Evolutionary conservation across 805 yeast species (phyloP).

Genomic region (Blastobotrys attinorum): DNA sequence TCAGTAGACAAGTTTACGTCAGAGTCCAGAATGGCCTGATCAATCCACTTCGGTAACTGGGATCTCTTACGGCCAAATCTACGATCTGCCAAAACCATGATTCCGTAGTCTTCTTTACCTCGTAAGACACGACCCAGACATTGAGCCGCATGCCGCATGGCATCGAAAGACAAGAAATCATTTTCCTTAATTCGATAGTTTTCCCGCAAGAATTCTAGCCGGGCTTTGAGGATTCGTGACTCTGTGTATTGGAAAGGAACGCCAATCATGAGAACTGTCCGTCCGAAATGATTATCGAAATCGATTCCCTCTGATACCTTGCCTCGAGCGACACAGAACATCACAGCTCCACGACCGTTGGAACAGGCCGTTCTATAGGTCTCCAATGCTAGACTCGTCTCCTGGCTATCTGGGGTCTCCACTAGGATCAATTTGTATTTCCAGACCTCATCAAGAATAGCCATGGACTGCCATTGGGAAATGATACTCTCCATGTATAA

Average conservation of each 20-base stretch:
- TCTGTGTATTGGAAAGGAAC: slow-evolving; percentile 99
- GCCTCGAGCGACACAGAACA: slow-evolving; percentile 96
- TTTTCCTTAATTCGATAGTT: slow-evolving; percentile 88
- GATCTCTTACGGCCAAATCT: slow-evolving; percentile 78
- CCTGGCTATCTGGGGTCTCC: slow-evolving; percentile 99
- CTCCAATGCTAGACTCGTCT: slow-evolving; percentile 89
- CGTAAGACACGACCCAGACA: slow-evolving; percentile 94
- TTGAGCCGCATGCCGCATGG: slow-evolving; percentile 99
- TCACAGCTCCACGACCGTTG: slow-evolving; percentile 95
- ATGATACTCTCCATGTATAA: slow-evolving; percentile 96
- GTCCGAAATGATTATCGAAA: slow-evolving; percentile 97
- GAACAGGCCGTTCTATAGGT: slow-evolving; percentile 95
- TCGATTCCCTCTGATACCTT: slow-evolving; percentile 98
- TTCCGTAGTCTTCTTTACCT: slow-evolving; percentile 98
- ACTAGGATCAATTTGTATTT: slow-evolving; percentile 89
- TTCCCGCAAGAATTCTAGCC: slow-evolving; percentile 88
- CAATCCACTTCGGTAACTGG: slow-evolving; percentile 96
- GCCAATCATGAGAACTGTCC: slow-evolving; percentile 97
- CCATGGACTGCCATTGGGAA: slow-evolving; percentile 99
- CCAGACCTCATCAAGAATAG: slow-evolving; percentile 97
- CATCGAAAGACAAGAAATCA: slow-evolving; percentile 94
- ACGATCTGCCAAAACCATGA: slow-evolving; percentile 95
- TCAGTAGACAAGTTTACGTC: slow-evolving; percentile 91
- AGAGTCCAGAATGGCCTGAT: slow-evolving; percentile 85
- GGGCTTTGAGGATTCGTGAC: slow-evolving; percentile 88